Evolutionary conservation across 352 stramenopile species (phyloP), one percentile per base, ranked within the genome.

Genomic region (Phytophthora hibernalis): DNA sequence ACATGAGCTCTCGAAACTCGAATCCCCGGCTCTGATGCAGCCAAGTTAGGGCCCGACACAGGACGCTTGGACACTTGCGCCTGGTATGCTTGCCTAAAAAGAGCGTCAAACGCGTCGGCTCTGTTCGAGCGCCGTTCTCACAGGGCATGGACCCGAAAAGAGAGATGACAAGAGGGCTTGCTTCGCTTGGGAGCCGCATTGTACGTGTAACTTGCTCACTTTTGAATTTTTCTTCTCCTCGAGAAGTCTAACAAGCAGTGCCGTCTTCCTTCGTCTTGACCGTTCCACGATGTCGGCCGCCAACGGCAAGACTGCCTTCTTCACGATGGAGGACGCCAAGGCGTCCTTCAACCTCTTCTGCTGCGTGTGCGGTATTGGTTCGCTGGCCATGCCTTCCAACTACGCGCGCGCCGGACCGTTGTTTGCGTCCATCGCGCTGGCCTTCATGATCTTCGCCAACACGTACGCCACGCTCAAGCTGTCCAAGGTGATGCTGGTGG

Each of bases 401-500:
- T n/a, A n/a, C n/a, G n/a, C n/a, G n/a, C n/a, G n/a, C n/a, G n/a
- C n/a, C n/a, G n/a, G n/a, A n/a, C n/a, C 80, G 31, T 37, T 13
- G 8, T 37, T 2, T 37, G 31, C n/a, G n/a, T n/a, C n/a, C n/a
- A n/a, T n/a, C n/a, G n/a, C n/a, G n/a, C n/a, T n/a, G n/a, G n/a
- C n/a, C n/a, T n/a, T n/a, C n/a, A n/a, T n/a, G n/a, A n/a, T n/a
- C n/a, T n/a, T n/a, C n/a, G n/a, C n/a, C n/a, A n/a, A n/a, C n/a
- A n/a, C n/a, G n/a, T n/a, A n/a, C n/a, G 31, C 31, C 7, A 37
- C 31, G 31, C 31, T 89, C 31, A 79, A 65, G 49, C 35, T 79
- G 44, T 84, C 75, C 21, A 79, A 82, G 47, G 76, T 85, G 33
- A 73, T 91, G 54, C 61, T 91, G 1, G 42, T 76, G 1, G 82